phyloP scores from a whole-genome alignment of 148 eudicot genomes.

The Linanthus parryae region DNA sequence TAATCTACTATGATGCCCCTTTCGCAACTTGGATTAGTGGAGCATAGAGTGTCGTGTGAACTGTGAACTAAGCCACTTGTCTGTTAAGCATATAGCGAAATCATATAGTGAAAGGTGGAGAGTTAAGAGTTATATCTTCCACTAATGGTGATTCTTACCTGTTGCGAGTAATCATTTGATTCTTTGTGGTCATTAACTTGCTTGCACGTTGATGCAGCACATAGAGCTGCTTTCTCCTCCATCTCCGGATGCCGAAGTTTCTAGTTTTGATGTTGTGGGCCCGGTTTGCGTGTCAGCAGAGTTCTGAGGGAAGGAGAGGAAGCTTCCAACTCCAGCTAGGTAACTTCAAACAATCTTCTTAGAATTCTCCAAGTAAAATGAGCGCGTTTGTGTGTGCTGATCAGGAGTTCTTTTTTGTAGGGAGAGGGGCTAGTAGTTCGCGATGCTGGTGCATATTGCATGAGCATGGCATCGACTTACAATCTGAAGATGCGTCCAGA shows the following conservation, averaged over 20 bases:
- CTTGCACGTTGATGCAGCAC: slow-evolving; percentile 42
- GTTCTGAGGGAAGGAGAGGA: slow-evolving; percentile 84
- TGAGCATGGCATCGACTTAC: slow-evolving; percentile 98
- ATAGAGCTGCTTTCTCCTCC: slow-evolving; percentile 79
- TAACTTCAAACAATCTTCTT: too few species aligned
- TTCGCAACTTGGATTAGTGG: too few species aligned
- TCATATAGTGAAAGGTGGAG: too few species aligned
- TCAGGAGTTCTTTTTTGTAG: slow-evolving; percentile 36
- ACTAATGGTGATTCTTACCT: too few species aligned
- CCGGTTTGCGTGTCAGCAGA: slow-evolving; percentile 93
- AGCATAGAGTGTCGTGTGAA: too few species aligned
- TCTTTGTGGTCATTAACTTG: neutral
- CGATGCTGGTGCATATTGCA: slow-evolving; percentile 94
- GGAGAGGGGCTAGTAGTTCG: slow-evolving; percentile 89
- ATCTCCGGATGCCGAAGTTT: slow-evolving; percentile 44
- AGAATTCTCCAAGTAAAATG: slow-evolving; percentile 10
- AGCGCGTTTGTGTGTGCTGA: too few species aligned
- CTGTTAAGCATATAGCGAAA: too few species aligned
- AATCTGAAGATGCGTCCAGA: slow-evolving; percentile 98
- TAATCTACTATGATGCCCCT: too few species aligned
- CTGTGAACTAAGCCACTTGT: too few species aligned
- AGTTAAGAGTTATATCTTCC: too few species aligned
- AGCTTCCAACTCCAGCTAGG: slow-evolving; percentile 61
- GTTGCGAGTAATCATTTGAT: too few species aligned
- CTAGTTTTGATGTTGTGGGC: slow-evolving; percentile 81